Conservation (phyloP, 2,329 filamentous ascomycete genomes). For the Penicillium sp. region DNA sequence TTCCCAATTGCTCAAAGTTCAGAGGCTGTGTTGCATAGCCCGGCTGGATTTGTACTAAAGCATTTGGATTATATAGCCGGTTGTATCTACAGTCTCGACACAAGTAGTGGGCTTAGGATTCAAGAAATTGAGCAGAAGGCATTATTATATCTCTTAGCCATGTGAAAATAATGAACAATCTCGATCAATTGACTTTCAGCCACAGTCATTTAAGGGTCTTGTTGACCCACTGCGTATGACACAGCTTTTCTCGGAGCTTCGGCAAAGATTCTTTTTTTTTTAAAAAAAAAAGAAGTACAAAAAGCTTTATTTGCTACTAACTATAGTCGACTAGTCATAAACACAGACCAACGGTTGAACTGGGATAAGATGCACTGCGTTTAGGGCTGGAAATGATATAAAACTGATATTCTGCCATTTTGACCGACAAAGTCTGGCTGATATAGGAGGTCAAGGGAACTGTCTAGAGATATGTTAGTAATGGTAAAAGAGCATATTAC, state of each 20-base stretch:
- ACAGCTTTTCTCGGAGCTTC: constrained; percentile 1
- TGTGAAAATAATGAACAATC: not conserved
- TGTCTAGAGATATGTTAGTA: too few relatives aligned
- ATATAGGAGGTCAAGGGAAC: not conserved
- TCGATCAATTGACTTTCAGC: constrained; percentile 4
- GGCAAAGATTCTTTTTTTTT: not conserved
- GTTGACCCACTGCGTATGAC: constrained; percentile 3
- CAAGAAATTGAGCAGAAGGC: not conserved
- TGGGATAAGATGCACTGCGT: not conserved
- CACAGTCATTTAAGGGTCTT: constrained; percentile 1
- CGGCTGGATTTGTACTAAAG: not conserved
- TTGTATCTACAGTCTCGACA: not conserved
- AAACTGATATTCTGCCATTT: not conserved
- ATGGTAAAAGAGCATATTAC: too few relatives aligned
- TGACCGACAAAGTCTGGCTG: not conserved
- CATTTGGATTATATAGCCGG: not conserved
- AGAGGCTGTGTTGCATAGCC: constrained; percentile 6
- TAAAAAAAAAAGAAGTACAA: not conserved
- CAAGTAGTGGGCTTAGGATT: not conserved
- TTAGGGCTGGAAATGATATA: not conserved
- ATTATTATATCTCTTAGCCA: not conserved
- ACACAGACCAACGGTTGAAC: constrained; percentile 7
- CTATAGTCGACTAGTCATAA: not conserved
- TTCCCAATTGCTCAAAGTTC: not conserved
- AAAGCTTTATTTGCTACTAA: not conserved